phyloP scores from a whole-genome alignment of 129 eudicot genomes.

The Arctium lappa region DNA sequence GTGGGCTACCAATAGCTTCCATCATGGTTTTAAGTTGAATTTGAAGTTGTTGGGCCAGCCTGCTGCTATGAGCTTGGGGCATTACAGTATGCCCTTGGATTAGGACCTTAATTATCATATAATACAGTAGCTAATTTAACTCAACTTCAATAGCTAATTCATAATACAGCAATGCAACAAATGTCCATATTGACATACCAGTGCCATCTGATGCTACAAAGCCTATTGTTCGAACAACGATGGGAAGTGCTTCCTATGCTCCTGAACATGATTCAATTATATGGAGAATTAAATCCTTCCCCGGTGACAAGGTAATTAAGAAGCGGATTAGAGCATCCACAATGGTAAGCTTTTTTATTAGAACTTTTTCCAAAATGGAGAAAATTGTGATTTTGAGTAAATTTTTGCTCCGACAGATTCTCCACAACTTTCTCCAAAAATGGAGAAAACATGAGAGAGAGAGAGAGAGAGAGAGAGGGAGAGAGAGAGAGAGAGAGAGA shows the following conservation, averaged over 20 bases:
- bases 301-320: conserved; percentile 70
- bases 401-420: too few relatives aligned
- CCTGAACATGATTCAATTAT: conserved; percentile 77
- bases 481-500: too few relatives aligned
- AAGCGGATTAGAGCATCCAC: background rate
- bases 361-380: background rate
- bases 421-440: too few relatives aligned
- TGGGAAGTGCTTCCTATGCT: conserved; percentile 81
- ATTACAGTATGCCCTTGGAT: background rate
- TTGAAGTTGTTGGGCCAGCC: background rate
- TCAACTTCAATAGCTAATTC: conserved; percentile 6
- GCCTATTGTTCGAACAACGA: conserved; percentile 74
- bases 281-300: conserved; percentile 85
- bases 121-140: background rate
- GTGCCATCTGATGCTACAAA: conserved; percentile 78
- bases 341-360: background rate
- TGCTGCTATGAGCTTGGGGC: background rate
- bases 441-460: too few relatives aligned
- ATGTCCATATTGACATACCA: conserved; percentile 77
- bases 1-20: background rate
- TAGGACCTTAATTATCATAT: background rate
- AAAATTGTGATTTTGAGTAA: too few relatives aligned
- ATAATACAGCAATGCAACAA: conserved; percentile 61
- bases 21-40: background rate
- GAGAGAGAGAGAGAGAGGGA: too few relatives aligned